These are phyloP conservation scores for Verticillium dahliae DNA, from an alignment of 2,329 filamentous ascomycete genomes.

Conservation along the genomic window DNA sequence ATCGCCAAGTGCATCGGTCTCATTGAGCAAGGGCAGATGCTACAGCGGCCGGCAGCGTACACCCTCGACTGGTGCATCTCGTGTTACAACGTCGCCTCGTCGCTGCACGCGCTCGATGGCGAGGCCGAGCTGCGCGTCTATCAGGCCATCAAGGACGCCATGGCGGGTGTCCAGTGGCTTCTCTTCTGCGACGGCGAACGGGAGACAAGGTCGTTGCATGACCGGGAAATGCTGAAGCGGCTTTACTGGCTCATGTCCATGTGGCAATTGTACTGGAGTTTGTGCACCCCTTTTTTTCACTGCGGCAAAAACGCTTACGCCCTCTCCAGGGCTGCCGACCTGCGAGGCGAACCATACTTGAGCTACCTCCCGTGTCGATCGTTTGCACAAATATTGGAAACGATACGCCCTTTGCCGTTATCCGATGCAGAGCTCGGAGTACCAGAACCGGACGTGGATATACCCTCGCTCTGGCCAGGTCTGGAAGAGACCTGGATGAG, in stretches of 20 bases:
- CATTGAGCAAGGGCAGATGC: constrained; percentile 19
- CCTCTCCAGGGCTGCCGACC: constrained; percentile 14
- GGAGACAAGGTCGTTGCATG: constrained; percentile 12
- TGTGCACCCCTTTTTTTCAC: constrained; percentile 13
- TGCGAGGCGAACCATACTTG: constrained; percentile 19
- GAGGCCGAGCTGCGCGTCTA: constrained; percentile 9
- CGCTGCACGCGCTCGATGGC: constrained; percentile 11
- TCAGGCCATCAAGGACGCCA: constrained; percentile 17
- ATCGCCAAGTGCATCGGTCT: constrained; percentile 20
- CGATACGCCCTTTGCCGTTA: constrained; percentile 18
- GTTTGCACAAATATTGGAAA: constrained; percentile 13
- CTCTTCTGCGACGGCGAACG: constrained; percentile 17
- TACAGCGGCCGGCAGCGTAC: constrained; percentile 13
- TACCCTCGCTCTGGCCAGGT: neutral
- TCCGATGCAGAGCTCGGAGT: constrained; percentile 21
- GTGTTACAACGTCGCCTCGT: constrained; percentile 25
- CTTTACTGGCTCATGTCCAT: constrained; percentile 26
- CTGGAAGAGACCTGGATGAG: constrained; percentile 21
- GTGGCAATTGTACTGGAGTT: constrained; percentile 3
- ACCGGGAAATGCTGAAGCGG: constrained; percentile 24
- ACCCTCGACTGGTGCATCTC: constrained; percentile 26
- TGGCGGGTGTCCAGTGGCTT: constrained; percentile 21
- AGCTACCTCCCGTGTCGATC: constrained; percentile 13
- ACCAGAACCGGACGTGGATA: constrained; percentile 7
- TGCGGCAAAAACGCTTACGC: neutral